Evolutionary conservation across 106 monocot genomes (phyloP), one percentile per base, ranked within the genome.

Genomic region (Iris macrosiphon): DNA sequence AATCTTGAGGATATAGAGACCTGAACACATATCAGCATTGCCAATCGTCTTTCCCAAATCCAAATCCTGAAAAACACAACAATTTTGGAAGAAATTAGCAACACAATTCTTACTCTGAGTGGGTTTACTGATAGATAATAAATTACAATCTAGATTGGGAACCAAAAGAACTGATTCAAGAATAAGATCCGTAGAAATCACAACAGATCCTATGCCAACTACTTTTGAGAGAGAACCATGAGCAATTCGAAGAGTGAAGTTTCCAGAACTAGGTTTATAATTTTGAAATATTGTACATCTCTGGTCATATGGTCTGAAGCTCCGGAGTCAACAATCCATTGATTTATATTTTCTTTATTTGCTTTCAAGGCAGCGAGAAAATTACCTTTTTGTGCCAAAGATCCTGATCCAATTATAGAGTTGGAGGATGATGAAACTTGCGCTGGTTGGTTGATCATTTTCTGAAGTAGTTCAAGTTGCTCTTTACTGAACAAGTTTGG

Each of bases 241-340:
- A 7, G 32, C 18, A 16, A 31, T 33, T 32, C 33, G 53, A 33
- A 53, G 31, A 11, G 25, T 49, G 17, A 18, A 16, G 7, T 16
- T 33, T 17, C 7, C 7, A 25, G 7, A 1, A 16, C 16, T 5
- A 26, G 30, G 53, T 4, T 32, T 53, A 11, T 33, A 53, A 0
- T 14, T 53, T 2, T 19, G 5, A 33, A 53, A 30, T n/a, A 53
- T 2, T 1, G 16, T 31, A 18, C 30, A 53, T 53, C 32, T 32
- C 53, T 26, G 2, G 53, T 53, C 53, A 53, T 53, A 26, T 53
- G 32, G 17, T 53, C 33, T 49, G 49, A 49, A 22, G 49, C 49
- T 49, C 49, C 49, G 8, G 25, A 49, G 25, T 49, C 20, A 22
- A 49, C 21, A 49, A 49, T 49, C 49, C 22, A 49, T 23, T 7